Conservation (phyloP, 805 yeast genomes). For the Spathaspora arborariae region DNA sequence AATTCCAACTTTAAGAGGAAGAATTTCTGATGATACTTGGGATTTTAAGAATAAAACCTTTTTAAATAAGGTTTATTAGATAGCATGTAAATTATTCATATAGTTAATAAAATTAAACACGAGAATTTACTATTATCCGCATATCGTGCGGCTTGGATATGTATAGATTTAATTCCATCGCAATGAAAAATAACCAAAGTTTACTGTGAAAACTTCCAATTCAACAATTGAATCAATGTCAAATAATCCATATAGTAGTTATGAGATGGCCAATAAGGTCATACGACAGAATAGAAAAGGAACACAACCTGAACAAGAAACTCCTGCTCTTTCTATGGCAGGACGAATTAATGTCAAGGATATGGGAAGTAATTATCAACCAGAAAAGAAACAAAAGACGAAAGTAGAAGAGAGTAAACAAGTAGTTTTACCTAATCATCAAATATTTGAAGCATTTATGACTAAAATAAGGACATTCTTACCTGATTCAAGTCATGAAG, state of each 20-base stretch:
- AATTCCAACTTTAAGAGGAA: conserved; percentile 89
- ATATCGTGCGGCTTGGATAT: not conserved
- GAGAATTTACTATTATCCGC: not conserved
- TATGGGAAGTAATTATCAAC: conserved; percentile 47
- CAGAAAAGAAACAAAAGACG: conserved; percentile 1
- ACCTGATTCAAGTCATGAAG: conserved; percentile 76
- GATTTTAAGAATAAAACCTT: conserved; percentile 54
- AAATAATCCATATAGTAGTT: conserved; percentile 55
- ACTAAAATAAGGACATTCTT: conserved; percentile 53
- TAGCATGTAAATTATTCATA: not conserved
- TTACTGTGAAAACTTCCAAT: not conserved
- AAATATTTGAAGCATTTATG: conserved; percentile 51
- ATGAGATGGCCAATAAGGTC: conserved; percentile 78
- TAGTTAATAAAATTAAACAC: not conserved
- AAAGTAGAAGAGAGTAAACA: not conserved
- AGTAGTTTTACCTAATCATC: conserved; percentile 2
- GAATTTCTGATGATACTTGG: conserved; percentile 96
- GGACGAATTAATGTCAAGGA: conserved; percentile 68
- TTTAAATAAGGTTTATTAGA: conserved; percentile 44
- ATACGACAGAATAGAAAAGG: conserved; percentile 37
- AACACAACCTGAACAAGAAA: conserved; percentile 44
- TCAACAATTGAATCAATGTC: conserved; percentile 10
- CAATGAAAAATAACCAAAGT: not conserved
- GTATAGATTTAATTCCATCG: not conserved
- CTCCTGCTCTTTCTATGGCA: conserved; percentile 67